Conservation (phyloP, 1,284 basidiomycete genomes). For the Pisolithus thermaeus region DNA sequence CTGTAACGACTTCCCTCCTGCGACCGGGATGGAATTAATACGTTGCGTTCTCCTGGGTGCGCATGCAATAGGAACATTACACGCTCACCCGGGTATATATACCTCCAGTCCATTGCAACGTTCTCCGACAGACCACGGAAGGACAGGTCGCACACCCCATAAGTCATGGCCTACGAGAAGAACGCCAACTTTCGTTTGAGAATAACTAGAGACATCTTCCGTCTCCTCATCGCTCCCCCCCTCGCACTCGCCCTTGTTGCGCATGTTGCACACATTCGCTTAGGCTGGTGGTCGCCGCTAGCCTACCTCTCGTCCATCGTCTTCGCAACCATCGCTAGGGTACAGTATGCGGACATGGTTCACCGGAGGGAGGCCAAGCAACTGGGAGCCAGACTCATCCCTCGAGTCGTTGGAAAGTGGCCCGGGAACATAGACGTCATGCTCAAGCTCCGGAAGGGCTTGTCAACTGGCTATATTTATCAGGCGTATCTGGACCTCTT, state of each 20-base stretch:
- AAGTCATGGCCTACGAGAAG: slow-evolving; percentile 10
- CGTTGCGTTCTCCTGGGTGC: too few relatives aligned
- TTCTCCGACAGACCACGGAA: too few relatives aligned
- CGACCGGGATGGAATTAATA: too few relatives aligned
- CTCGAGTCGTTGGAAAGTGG: slow-evolving; percentile 60
- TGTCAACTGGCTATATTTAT: slow-evolving; percentile 53
- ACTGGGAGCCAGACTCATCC: slow-evolving; percentile 46
- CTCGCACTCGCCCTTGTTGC: slow-evolving; percentile 6
- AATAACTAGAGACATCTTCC: slow-evolving; percentile 19
- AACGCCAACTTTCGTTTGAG: slow-evolving; percentile 22
- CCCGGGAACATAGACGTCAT: slow-evolving; percentile 69
- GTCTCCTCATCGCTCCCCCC: slow-evolving; percentile 15
- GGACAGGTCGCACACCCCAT: background rate
- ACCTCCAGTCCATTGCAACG: background rate
- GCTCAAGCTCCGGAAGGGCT: slow-evolving; percentile 46
- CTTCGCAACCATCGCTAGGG: slow-evolving; percentile 33
- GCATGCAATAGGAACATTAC: too few relatives aligned
- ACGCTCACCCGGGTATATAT: too few relatives aligned
- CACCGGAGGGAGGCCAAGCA: slow-evolving; percentile 40
- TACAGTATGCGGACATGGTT: slow-evolving; percentile 28
- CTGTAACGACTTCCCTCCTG: too few relatives aligned
- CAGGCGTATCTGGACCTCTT: slow-evolving; percentile 61
- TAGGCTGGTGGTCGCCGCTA: slow-evolving; percentile 29
- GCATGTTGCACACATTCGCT: slow-evolving; percentile 7
- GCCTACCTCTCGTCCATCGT: slow-evolving; percentile 38